A percentile compares a stretch with the other conserved stretches of the same genome.
Conservation (phyloP, 208 protist genomes). For the Acanthamoeba royreba region DNA sequence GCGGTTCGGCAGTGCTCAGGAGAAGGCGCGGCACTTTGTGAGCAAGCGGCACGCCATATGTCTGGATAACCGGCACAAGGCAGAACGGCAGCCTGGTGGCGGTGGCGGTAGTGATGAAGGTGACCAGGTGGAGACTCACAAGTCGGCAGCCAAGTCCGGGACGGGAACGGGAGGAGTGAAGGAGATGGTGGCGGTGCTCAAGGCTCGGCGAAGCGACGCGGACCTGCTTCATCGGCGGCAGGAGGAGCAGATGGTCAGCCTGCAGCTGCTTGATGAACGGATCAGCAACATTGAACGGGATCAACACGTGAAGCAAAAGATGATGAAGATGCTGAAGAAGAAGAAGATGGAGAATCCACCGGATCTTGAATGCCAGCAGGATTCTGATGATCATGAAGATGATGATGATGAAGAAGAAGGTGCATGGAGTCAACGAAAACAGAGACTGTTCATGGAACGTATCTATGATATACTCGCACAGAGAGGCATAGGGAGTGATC, state of each 20-base stretch:
- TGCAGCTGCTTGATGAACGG: slow-evolving; percentile 19
- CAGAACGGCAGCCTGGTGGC: neutral
- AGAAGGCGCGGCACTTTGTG: slow-evolving; percentile 29
- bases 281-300: neutral
- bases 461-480: neutral
- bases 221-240: neutral
- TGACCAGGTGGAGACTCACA: too few species aligned
- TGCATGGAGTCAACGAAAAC: neutral
- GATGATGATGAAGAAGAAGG: neutral
- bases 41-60: neutral
- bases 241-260: neutral
- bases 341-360: too few species aligned
- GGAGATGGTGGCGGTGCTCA: neutral
- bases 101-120: neutral
- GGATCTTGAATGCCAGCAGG: too few species aligned
- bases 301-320: neutral
- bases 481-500: neutral
- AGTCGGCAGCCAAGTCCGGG: neutral
- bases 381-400: neutral
- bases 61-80: neutral
- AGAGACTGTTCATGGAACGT: neutral
- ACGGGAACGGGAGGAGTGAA: neutral
- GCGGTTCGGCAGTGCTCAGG: neutral
- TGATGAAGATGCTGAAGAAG: neutral
- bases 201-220: neutral